A percentile compares a stretch with the other conserved stretches of the same genome.
These are phyloP conservation scores for Epichloe festucae DNA, from an alignment of 2,329 filamentous ascomycete genomes.

Conservation along the genomic window DNA sequence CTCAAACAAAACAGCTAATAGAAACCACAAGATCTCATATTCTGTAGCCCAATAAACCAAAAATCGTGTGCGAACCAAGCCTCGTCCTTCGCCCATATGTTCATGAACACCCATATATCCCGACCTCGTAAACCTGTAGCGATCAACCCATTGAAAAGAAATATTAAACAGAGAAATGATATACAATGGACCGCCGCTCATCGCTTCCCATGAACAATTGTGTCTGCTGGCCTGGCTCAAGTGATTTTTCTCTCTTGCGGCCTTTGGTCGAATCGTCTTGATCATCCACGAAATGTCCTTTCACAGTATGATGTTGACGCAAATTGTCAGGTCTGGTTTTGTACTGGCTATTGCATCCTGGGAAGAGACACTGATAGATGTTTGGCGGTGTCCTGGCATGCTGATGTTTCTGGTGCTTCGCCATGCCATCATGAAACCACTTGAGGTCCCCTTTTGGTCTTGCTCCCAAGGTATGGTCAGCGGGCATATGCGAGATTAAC, in stretches of 20 bases:
- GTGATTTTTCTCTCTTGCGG: conserved; percentile 35
- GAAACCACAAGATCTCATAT: too few species aligned
- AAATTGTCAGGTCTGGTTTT: conserved; percentile 44
- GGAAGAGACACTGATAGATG: conserved; percentile 40
- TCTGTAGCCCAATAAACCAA: too few species aligned
- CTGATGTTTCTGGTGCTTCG: conserved; percentile 38
- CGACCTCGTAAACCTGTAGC: too few species aligned
- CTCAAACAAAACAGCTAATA: too few species aligned
- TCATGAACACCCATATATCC: too few species aligned
- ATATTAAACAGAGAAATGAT: background rate
- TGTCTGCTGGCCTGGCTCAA: conserved; percentile 6
- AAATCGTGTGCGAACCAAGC: too few species aligned
- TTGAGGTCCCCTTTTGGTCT: conserved; percentile 39
- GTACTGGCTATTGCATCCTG: conserved; percentile 41
- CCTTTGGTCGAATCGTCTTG: conserved; percentile 23
- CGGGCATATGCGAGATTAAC: too few species aligned
- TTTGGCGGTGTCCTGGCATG: conserved; percentile 30
- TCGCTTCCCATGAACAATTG: background rate
- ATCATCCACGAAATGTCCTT: conserved; percentile 38
- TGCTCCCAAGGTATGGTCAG: too few species aligned
- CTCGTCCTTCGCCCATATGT: too few species aligned
- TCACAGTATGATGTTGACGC: conserved; percentile 42
- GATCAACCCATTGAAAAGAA: too few species aligned
- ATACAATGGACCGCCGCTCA: background rate
- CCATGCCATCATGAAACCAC: conserved; percentile 46